Conservation (phyloP, 805 yeast species). For the Hanseniaspora lachancei region DNA sequence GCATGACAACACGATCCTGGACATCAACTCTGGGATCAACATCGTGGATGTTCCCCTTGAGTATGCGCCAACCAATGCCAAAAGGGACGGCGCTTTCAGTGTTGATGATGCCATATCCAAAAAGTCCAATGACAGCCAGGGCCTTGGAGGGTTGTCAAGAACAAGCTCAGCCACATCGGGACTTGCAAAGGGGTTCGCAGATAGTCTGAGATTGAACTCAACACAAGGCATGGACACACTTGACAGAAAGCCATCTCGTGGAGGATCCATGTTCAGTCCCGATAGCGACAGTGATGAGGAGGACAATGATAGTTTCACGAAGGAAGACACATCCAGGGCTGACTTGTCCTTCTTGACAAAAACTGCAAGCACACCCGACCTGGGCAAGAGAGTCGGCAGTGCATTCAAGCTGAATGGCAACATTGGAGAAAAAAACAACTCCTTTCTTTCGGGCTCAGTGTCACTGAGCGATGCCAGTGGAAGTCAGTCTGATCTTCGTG, state of each 20-base stretch:
- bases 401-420: neutral
- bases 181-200: conserved; percentile 7
- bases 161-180: neutral
- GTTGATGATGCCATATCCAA: neutral
- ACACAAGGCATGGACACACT: neutral
- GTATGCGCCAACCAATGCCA: neutral
- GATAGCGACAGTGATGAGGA: conserved; percentile 10
- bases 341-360: conserved; percentile 14
- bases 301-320: conserved; percentile 16
- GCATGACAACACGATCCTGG: conserved; percentile 24
- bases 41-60: conserved; percentile 28
- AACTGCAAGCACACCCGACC: conserved; percentile 18
- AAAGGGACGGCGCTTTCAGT: neutral
- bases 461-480: neutral
- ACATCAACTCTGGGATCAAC: conserved; percentile 25
- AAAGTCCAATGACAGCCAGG: neutral
- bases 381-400: neutral
- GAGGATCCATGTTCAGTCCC: neutral
- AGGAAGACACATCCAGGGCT: conserved; percentile 17
- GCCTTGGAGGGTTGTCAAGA: neutral
- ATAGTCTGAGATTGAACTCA: conserved; percentile 1
- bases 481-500: neutral
- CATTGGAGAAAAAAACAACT: neutral
- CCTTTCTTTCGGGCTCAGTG: neutral
- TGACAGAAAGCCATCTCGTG: neutral